Base-by-base conservation (phyloP, 495 filamentous ascomycete genomes). In the Hypomontagnella monticulosa region DNA sequence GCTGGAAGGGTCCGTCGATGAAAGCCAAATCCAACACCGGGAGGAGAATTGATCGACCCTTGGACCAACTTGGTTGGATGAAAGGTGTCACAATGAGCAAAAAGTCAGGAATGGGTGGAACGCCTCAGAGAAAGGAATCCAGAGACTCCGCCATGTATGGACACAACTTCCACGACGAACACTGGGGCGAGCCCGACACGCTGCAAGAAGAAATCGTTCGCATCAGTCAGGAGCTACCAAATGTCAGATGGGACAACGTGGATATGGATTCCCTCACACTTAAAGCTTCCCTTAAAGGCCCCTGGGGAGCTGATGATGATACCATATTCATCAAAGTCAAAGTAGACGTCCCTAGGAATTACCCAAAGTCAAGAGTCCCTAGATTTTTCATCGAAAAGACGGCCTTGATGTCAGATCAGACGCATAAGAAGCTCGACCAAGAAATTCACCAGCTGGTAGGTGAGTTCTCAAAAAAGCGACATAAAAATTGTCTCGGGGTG, bases 171-270 rank as follows among this genome's bases (percentile, higher is more conserved):
- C 79, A 74, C 49, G 78, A 82, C 34, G 76, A 72, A 16, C 77
- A 85, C 34, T 94, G 92, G 91, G 91, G 91, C 64, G 82, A 86
- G 14, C 87, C 87, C 3, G 92, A 96, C 75, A 89, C 88, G 10
- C 79, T 97, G 20, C 91, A 91, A 48, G 93, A 96, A 63, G 93
- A 97, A 73, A 92, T 97, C 42, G 86, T 92, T 15, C 86, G 91
- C 16, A 91, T 96, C 23, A 91, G 89, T 52, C 87, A 87, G 30
- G 92, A 89, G 62, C 91, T 93, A 63, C 88, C 85, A 6, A 96
- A 96, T 72, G 91, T 97, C 36, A 86, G 79, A 47, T 96, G 93
- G 76, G 93, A 97, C 38, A 86, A 89, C n/a, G 90, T 96, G 40
- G 84, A 96, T 74, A 87, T 95, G 71, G 85, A 90, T 34, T 80